Conservation (phyloP, 2,329 filamentous ascomycete species). For the Penicillium verrucosum region DNA sequence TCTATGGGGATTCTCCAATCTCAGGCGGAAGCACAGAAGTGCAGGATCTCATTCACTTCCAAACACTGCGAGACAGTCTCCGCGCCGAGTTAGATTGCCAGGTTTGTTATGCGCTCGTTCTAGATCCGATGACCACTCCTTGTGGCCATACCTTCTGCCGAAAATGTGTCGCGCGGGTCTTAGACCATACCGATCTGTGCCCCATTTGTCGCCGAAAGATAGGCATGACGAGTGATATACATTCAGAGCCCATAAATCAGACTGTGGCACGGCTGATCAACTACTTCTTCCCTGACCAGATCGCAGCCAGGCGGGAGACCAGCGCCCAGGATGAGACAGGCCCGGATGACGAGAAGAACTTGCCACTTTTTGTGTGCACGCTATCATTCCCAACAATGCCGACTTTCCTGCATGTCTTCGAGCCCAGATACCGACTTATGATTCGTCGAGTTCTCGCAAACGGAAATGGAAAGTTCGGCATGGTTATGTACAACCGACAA, state of each 20-base stretch:
- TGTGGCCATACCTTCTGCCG: constrained; percentile 91
- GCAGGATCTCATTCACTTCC: constrained; percentile 37
- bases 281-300: constrained; percentile 65
- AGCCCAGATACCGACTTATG: constrained; percentile 89
- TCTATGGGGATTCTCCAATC: constrained; percentile 39
- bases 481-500: constrained; percentile 69
- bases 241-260: constrained; percentile 57
- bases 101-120: constrained; percentile 76
- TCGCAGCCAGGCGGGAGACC: constrained; percentile 56
- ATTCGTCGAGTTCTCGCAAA: constrained; percentile 70
- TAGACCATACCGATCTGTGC: constrained; percentile 75
- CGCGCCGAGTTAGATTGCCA: constrained; percentile 79
- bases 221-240: constrained; percentile 50
- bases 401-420: constrained; percentile 86
- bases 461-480: constrained; percentile 73
- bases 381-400: constrained; percentile 78
- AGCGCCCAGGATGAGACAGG: constrained; percentile 57
- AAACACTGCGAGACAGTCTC: constrained; percentile 58
- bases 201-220: constrained; percentile 73
- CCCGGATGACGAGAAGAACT: constrained; percentile 55
- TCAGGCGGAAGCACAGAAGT: constrained; percentile 23
- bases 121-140: constrained; percentile 77
- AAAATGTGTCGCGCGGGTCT: constrained; percentile 69
- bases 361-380: constrained; percentile 77
- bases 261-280: constrained; percentile 62